These are phyloP conservation scores for Paraphoma chrysanthemicola DNA, from an alignment of 2,329 filamentous ascomycete genomes.

Conservation along the genomic window DNA sequence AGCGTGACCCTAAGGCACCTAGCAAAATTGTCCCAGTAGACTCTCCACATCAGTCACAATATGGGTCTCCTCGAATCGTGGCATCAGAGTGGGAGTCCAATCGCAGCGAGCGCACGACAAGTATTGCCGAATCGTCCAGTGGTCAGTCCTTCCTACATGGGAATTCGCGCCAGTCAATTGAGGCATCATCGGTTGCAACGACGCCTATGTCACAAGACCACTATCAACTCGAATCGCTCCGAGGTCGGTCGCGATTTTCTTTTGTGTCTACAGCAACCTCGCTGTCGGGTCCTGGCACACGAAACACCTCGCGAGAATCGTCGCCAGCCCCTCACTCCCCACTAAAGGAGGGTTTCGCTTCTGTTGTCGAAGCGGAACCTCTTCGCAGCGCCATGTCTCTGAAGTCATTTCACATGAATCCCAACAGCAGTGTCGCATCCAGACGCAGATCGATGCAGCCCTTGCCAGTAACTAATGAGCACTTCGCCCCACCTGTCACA, in stretches of 20 bases:
- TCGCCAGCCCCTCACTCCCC: slow-evolving; percentile 47
- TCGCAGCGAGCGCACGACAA: slow-evolving; percentile 33
- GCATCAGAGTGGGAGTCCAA: slow-evolving; percentile 42
- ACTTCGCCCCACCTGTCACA: slow-evolving; percentile 30
- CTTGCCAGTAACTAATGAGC: slow-evolving; percentile 44
- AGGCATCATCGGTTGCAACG: slow-evolving; percentile 44
- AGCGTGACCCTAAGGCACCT: slow-evolving; percentile 41
- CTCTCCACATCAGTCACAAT: slow-evolving; percentile 40
- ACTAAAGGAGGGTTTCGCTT: slow-evolving; percentile 32
- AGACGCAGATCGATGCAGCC: slow-evolving; percentile 49
- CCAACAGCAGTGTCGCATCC: slow-evolving; percentile 33
- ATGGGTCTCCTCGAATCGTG: slow-evolving; percentile 37
- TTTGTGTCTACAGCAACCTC: slow-evolving; percentile 47
- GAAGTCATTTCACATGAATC: slow-evolving; percentile 49
- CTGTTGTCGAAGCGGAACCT: slow-evolving; percentile 33
- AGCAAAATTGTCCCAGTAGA: slow-evolving; percentile 44
- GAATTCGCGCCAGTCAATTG: slow-evolving; percentile 40
- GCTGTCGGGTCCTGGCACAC: slow-evolving; percentile 39
- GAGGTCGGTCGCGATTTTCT: slow-evolving; percentile 46
- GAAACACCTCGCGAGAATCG: slow-evolving; percentile 43
- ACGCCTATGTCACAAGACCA: slow-evolving; percentile 45
- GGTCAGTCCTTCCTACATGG: slow-evolving; percentile 33
- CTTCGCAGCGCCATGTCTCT: slow-evolving; percentile 43
- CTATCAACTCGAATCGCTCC: slow-evolving; percentile 44
- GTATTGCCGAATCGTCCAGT: slow-evolving; percentile 39